These are phyloP conservation scores for Plasmopara muralis DNA, from an alignment of 352 stramenopile species.

Conservation along the genomic window DNA sequence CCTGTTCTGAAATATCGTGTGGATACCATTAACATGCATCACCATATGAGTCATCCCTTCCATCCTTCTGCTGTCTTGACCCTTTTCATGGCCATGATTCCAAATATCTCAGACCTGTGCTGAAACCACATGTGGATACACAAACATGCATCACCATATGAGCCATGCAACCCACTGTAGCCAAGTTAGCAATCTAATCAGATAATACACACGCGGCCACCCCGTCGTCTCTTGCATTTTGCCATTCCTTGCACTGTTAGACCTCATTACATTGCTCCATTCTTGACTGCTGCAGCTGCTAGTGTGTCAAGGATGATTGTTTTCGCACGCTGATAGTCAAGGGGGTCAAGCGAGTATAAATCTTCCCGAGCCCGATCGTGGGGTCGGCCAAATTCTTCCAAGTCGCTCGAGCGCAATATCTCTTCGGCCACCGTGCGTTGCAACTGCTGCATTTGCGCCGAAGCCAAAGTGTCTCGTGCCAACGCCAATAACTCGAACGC, in stretches of 20 bases:
- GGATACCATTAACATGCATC: constrained; percentile 85
- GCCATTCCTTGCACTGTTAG: neutral
- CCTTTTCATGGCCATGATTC: constrained; percentile 53
- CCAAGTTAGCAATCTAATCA: constrained; percentile 1
- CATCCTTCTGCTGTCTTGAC: neutral
- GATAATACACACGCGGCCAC: neutral
- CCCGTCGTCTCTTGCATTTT: neutral
- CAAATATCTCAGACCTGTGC: constrained; percentile 81
- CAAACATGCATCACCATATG: constrained; percentile 90
- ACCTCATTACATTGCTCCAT: constrained; percentile 2
- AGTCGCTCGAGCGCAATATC: constrained; percentile 53
- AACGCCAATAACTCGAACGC: constrained; percentile 56
- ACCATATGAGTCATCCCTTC: constrained; percentile 71
- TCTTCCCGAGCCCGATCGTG: constrained; percentile 29
- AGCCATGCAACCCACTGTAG: constrained; percentile 28
- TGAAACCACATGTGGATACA: constrained; percentile 67
- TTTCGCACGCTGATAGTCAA: constrained; percentile 57
- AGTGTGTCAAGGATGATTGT: constrained; percentile 60
- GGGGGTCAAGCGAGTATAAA: constrained; percentile 63
- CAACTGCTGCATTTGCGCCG: constrained; percentile 45
- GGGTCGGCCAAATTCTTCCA: constrained; percentile 41
- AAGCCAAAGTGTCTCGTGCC: constrained; percentile 29
- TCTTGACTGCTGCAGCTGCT: constrained; percentile 26
- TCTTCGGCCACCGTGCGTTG: constrained; percentile 45
- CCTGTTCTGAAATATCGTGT: constrained; percentile 85